Conservation (phyloP, 2,329 filamentous ascomycete species). For the Fusarium ramigenum region DNA sequence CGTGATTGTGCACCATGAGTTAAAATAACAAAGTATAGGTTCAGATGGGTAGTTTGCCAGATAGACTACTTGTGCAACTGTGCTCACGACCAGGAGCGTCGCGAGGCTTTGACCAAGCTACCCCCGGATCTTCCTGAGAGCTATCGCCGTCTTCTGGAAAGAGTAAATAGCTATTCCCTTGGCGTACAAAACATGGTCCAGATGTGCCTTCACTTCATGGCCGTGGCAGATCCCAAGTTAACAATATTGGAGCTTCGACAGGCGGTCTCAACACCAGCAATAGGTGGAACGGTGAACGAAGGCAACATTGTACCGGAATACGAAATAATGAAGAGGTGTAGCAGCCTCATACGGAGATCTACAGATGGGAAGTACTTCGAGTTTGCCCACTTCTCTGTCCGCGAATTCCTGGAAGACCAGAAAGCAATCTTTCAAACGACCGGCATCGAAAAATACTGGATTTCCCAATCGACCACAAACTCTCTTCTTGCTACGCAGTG, state of each 20-base stretch:
- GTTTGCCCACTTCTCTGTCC: conserved; percentile 28
- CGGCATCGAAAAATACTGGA: not conserved
- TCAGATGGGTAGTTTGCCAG: conserved; percentile 36
- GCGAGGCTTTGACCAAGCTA: conserved; percentile 6
- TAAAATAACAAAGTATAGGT: not conserved
- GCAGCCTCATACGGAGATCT: conserved; percentile 15
- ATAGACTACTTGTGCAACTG: conserved; percentile 29
- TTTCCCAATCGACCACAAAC: fast-evolving
- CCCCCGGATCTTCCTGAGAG: not conserved
- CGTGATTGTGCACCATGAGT: fast-evolving
- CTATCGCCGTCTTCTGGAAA: conserved; percentile 18
- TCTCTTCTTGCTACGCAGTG: not conserved
- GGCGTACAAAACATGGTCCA: not conserved
- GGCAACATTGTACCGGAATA: not conserved
- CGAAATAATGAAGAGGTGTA: conserved; percentile 6
- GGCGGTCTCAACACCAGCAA: not conserved
- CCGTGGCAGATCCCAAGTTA: fast-evolving
- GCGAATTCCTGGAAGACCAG: conserved; percentile 15
- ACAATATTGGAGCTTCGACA: not conserved
- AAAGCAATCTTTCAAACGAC: not conserved
- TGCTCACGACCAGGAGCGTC: conserved; percentile 3
- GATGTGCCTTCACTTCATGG: conserved; percentile 16
- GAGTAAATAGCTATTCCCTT: not conserved
- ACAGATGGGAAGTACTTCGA: not conserved
- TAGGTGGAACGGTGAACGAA: not conserved